phyloP scores from a whole-genome alignment of 805 yeast genomes.

The Phaffomyces thermotolerans region DNA sequence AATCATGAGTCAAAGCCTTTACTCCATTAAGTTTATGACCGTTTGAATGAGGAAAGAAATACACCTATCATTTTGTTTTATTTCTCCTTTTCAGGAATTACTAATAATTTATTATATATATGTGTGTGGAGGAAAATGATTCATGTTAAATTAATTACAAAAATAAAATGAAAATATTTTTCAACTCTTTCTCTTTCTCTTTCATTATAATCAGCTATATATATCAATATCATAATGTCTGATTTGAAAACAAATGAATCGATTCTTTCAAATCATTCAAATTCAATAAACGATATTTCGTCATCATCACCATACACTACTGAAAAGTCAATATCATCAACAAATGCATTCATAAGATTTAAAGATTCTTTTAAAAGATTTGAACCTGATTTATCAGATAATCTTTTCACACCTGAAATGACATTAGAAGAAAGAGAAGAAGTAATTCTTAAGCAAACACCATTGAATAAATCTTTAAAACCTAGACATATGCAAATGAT shows the following conservation, averaged over 20 bases:
- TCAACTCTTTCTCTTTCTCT: too few relatives aligned
- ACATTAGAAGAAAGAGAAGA: conserved; percentile 37
- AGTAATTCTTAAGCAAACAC: conserved; percentile 43
- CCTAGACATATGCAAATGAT: conserved; percentile 58
- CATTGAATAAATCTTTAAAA: conserved; percentile 47
- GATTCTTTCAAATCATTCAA: not conserved
- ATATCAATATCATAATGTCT: not conserved
- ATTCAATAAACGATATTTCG: not conserved
- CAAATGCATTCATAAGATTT: conserved; percentile 6
- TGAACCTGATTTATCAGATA: conserved; percentile 31
- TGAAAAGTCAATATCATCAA: not conserved
- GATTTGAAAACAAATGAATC: not conserved
- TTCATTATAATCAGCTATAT: too few relatives aligned
- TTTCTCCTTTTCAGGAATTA: too few relatives aligned
- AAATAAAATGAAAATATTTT: too few relatives aligned
- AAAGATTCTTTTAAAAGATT: conserved; percentile 22
- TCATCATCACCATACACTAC: conserved; percentile 5
- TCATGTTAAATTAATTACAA: too few relatives aligned
- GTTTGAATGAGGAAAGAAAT: too few relatives aligned
- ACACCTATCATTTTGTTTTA: too few relatives aligned
- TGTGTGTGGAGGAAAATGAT: too few relatives aligned
- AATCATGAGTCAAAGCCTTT: too few relatives aligned
- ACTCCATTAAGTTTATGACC: too few relatives aligned
- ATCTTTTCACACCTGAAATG: conserved; percentile 29
- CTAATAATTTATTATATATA: too few relatives aligned